Evolutionary conservation across 331 rosid genomes (phyloP).

Genomic region (Pyrus hybrid): DNA sequence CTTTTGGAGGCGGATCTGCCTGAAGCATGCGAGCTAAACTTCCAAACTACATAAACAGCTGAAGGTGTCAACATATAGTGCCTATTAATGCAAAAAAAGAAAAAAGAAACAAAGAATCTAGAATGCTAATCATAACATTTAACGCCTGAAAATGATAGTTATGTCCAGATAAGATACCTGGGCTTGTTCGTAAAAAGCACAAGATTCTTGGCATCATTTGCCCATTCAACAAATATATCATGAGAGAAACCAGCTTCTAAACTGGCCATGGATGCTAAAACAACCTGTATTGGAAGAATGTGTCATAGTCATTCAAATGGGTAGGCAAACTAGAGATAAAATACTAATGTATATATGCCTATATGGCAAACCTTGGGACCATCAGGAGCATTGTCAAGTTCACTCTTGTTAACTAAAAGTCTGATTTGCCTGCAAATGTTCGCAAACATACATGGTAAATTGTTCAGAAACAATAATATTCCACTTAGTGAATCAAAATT

Average conservation of each 20-base stretch:
- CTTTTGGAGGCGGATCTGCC: constrained; percentile 97
- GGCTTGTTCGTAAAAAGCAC: constrained; percentile 90
- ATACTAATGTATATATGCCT: neutral
- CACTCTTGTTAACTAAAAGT: constrained; percentile 67
- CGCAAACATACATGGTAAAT: constrained; percentile 23
- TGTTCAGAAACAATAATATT: neutral
- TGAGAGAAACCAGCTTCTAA: constrained; percentile 97
- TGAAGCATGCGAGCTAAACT: constrained; percentile 97
- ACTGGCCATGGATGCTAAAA: constrained; percentile 95
- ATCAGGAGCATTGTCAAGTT: constrained; percentile 85
- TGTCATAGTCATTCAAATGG: constrained; percentile 3
- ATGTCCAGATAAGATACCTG: constrained; percentile 47
- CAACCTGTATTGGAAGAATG: constrained; percentile 48
- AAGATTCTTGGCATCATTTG: constrained; percentile 61
- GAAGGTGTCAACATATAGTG: constrained; percentile 11
- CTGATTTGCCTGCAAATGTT: constrained; percentile 54
- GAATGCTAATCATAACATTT: constrained; percentile 1
- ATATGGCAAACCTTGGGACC: constrained; percentile 74
- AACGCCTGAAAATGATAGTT: neutral
- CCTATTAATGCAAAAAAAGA: neutral
- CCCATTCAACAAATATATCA: constrained; percentile 94
- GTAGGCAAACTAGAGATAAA: neutral
- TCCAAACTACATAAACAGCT: constrained; percentile 52
- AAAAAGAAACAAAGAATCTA: neutral
- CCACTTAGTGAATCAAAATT: constrained; percentile 8